These are phyloP conservation scores for Aaosphaeria arxii DNA, from an alignment of 2,329 filamentous ascomycete genomes.

Conservation along the genomic window DNA sequence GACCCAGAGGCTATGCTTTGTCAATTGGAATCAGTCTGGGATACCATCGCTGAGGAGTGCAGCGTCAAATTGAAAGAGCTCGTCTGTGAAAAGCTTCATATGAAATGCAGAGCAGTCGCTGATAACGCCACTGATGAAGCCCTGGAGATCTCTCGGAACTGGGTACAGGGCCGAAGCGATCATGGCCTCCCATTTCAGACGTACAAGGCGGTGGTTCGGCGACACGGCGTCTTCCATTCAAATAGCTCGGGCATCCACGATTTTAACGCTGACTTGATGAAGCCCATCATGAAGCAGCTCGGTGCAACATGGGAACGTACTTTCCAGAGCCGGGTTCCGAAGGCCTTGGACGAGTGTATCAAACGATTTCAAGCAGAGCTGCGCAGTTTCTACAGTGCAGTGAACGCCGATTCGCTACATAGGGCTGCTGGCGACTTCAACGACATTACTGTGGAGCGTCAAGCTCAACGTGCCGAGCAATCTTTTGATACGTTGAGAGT, in stretches of 20 bases:
- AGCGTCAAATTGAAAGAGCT: slow-evolving; percentile 17
- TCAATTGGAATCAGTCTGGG: no score
- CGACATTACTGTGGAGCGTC: no score
- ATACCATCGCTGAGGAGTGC: no score
- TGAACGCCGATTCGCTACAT: no score
- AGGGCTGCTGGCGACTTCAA: no score
- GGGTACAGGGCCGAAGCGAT: slow-evolving; percentile 35
- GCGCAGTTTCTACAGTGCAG: no score
- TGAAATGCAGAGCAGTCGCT: slow-evolving; percentile 41
- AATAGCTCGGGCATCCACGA: slow-evolving; percentile 34
- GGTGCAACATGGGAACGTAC: slow-evolving; percentile 43
- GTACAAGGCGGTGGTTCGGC: slow-evolving; percentile 56
- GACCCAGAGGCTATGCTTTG: no score
- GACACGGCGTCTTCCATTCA: slow-evolving; percentile 48
- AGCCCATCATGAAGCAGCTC: slow-evolving; percentile 40
- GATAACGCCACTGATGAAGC: slow-evolving; percentile 39
- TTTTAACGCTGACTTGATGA: slow-evolving; percentile 41
- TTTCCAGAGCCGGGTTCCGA: slow-evolving; percentile 44
- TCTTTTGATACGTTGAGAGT: slow-evolving; percentile 36
- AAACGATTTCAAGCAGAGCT: no score
- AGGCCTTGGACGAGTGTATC: slow-evolving; percentile 34
- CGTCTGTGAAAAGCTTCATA: slow-evolving; percentile 47
- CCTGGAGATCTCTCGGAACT: slow-evolving; percentile 25
- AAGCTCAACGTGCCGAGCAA: background rate
- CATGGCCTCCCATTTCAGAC: slow-evolving; percentile 53